These are phyloP conservation scores for Populus tomentosa DNA, from an alignment of 441 rosid genomes.

Conservation along the genomic window DNA sequence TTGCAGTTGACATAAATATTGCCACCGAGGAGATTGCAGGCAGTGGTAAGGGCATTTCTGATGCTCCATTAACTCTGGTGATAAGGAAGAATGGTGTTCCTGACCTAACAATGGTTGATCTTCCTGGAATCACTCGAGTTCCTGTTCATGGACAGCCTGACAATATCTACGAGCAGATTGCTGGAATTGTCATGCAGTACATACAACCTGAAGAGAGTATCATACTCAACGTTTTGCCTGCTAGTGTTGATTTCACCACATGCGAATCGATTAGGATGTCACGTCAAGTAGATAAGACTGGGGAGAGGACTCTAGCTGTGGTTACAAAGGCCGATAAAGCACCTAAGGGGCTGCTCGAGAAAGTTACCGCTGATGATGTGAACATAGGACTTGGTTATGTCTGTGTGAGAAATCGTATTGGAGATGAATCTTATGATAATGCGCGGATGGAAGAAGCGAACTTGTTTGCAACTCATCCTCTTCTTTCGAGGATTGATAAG, in stretches of 20 bases:
- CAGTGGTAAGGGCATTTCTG: background rate
- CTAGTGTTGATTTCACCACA: background rate
- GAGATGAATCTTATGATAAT: slow-evolving; percentile 34
- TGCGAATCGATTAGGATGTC: background rate
- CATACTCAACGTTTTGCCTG: slow-evolving; percentile 36
- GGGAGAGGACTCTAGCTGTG: background rate
- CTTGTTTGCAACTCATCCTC: slow-evolving; percentile 29
- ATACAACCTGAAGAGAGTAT: slow-evolving; percentile 37
- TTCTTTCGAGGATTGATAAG: slow-evolving; percentile 10
- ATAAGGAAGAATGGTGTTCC: slow-evolving; percentile 35
- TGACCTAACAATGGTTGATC: slow-evolving; percentile 44
- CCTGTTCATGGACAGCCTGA: slow-evolving; percentile 42
- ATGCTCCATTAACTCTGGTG: slow-evolving; percentile 15
- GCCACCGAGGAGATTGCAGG: background rate
- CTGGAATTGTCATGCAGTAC: slow-evolving; percentile 35
- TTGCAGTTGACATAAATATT: background rate
- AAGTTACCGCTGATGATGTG: background rate
- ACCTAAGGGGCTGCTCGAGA: background rate
- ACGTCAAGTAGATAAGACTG: background rate
- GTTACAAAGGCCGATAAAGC: background rate
- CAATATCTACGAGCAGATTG: slow-evolving; percentile 31
- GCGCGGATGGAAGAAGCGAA: slow-evolving; percentile 26
- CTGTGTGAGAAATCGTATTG: slow-evolving; percentile 39
- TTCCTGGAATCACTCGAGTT: slow-evolving; percentile 43
- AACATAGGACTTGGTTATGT: slow-evolving; percentile 39